Base-by-base conservation (phyloP, 2,329 filamentous ascomycete species). In the Epichloe glyceriae region DNA sequence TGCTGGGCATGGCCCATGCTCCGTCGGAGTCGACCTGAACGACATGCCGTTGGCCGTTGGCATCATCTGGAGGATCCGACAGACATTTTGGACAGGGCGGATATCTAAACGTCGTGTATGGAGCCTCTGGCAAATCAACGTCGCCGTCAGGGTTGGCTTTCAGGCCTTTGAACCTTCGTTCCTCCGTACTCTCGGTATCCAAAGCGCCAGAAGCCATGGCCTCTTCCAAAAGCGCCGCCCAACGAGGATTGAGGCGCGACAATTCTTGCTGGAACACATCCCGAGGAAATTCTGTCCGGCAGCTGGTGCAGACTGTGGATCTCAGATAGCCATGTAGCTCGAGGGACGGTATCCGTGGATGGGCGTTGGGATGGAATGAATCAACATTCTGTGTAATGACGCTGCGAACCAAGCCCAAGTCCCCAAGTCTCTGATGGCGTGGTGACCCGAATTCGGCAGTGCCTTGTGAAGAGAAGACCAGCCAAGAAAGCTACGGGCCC, bases 381-480 rank as follows among this genome's bases (percentile, higher is more conserved):
- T 98, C 93, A 48, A 98, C 93, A 63, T 97, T 97, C 65, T 98
- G 93, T 40, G 93, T 97, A 58, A 98, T 82, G 53, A 96, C 86
- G 49, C 73, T 80, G 52, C 76, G 78, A 41, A 96, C 73, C 47
- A 89, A 68, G 2, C 89, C 90, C 57, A 93, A 70, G 4, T 76
- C 67, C 3, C 86, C 37, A 97, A 71, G 55, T 84, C 76, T 49
- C 79, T 75, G 51, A 97, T 78, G 2, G 90, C 88, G 63, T 79
- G 75, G 69, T 98, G 93, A 2, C 82, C 83, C 3, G 73, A 70
- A 62, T 97, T 97, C 12, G 91, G 90, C 52, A 71, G 72, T n/a
- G 88, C 87, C 54, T 80, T 83, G 61, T 85, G 72, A 57, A 97
- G 71, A 43, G 80, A 88, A 4, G 87, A 83, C 90, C 90, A 97